A percentile compares a stretch with the other conserved stretches of the same genome.
Conservation (phyloP, 2,329 filamentous ascomycete genomes). For the Hyphodiscus sp. region DNA sequence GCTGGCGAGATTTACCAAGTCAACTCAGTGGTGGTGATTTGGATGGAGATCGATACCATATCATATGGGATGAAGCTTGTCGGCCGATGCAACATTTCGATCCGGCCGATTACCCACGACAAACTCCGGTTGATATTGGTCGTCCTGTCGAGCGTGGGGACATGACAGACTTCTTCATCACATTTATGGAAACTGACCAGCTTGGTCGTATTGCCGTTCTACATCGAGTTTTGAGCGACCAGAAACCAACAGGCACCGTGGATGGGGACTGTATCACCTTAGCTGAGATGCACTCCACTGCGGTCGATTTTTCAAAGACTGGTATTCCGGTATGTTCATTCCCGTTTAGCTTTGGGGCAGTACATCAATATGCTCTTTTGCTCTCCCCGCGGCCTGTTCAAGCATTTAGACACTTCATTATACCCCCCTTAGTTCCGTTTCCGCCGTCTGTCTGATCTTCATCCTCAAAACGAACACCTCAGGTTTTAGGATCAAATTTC, state of each 20-base stretch:
- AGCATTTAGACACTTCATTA: too few relatives aligned
- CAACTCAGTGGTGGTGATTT: conserved; percentile 76
- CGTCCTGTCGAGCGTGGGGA: conserved; percentile 54
- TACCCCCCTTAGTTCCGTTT: too few relatives aligned
- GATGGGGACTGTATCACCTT: conserved; percentile 46
- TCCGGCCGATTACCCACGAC: conserved; percentile 65
- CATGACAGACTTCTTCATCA: conserved; percentile 76
- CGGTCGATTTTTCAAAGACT: conserved; percentile 72
- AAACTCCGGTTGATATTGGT: conserved; percentile 50
- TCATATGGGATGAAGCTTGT: conserved; percentile 63
- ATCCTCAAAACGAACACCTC: too few relatives aligned
- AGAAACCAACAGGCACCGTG: conserved; percentile 42
- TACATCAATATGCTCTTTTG: too few relatives aligned
- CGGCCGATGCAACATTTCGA: conserved; percentile 37
- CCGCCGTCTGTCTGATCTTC: too few relatives aligned
- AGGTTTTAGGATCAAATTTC: too few relatives aligned
- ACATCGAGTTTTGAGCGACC: conserved; percentile 61
- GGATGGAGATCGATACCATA: conserved; percentile 74
- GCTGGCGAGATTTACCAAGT: conserved; percentile 68
- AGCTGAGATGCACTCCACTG: conserved; percentile 60
- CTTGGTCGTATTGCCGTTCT: conserved; percentile 58
- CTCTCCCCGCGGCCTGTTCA: too few relatives aligned
- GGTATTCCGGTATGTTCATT: conserved; percentile 47
- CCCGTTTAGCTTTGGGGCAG: not conserved
- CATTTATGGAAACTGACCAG: conserved; percentile 64